phyloP scores from a whole-genome alignment of 176 grass and related monocot genomes.

The Aegilops sharonensis region DNA sequence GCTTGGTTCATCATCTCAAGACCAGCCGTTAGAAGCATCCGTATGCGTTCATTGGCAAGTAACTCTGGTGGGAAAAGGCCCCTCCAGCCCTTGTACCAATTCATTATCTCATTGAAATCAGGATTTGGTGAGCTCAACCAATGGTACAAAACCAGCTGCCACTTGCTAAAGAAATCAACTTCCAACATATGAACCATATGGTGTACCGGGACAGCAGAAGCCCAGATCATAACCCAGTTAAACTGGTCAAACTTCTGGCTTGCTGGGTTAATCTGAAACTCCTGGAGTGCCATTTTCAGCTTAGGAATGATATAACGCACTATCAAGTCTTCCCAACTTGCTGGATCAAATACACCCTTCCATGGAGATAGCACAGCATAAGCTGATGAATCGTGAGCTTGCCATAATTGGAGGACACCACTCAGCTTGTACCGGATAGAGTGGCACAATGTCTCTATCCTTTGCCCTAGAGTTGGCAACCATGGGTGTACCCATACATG shows the following conservation, averaged over 20 bases:
- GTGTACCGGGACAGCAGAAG: conserved; percentile 69
- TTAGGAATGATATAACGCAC: conserved; percentile 81
- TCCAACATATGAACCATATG: conserved; percentile 90
- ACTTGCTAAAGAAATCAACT: conserved; percentile 86
- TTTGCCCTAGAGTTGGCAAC: conserved; percentile 65
- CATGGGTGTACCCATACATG: conserved; percentile 88
- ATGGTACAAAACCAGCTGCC: conserved; percentile 78
- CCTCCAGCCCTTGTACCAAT: conserved; percentile 92
- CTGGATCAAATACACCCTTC: conserved; percentile 80
- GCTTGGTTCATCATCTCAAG: conserved; percentile 94
- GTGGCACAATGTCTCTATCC: conserved; percentile 63
- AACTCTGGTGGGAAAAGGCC: conserved; percentile 70
- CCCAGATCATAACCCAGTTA: conserved; percentile 92
- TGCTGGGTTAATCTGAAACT: conserved; percentile 80
- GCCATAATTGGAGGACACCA: conserved; percentile 76
- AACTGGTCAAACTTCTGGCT: conserved; percentile 80
- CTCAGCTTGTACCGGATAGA: conserved; percentile 82
- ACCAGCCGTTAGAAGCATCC: conserved; percentile 57
- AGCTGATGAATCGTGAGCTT: conserved; percentile 72
- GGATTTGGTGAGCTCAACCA: conserved; percentile 79
- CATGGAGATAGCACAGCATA: conserved; percentile 79
- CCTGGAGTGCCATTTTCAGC: conserved; percentile 58
- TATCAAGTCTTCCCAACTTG: conserved; percentile 81
- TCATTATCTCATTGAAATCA: conserved; percentile 81
- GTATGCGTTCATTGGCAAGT: conserved; percentile 74